Conservation (phyloP, 257 asterid genomes). For the Leonotis leonurus region DNA sequence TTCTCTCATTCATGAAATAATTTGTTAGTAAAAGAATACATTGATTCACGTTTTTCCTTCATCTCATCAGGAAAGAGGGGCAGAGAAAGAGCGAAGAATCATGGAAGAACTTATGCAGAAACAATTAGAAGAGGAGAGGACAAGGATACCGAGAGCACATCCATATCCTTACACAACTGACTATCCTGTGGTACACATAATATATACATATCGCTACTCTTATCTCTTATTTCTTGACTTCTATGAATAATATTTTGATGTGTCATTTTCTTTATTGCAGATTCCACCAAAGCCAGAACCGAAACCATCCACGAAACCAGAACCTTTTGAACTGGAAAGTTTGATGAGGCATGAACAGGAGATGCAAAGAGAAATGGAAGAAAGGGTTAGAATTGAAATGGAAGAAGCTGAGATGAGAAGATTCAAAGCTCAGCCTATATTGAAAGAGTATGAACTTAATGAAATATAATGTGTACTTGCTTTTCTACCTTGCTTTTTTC, state of each 20-base stretch:
- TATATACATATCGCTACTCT: too few species aligned
- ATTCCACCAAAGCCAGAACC: slow-evolving; percentile 94
- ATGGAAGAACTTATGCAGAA: slow-evolving; percentile 56
- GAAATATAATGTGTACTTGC: too few species aligned
- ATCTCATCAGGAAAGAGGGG: slow-evolving; percentile 97
- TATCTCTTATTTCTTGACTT: too few species aligned
- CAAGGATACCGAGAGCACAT: slow-evolving; percentile 70
- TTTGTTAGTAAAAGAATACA: too few species aligned
- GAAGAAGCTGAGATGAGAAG: slow-evolving; percentile 76
- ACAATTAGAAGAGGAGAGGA: slow-evolving; percentile 74
- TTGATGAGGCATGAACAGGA: slow-evolving; percentile 86
- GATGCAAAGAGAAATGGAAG: slow-evolving; percentile 78
- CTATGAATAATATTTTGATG: too few species aligned
- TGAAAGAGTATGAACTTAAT: slow-evolving; percentile 52
- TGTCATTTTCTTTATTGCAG: too few species aligned
- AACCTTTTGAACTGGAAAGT: slow-evolving; percentile 85
- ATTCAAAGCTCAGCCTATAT: slow-evolving; percentile 79
- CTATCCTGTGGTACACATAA: slow-evolving; percentile 64
- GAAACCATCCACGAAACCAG: slow-evolving; percentile 79
- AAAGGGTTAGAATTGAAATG: slow-evolving; percentile 59
- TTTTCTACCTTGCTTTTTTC: not conserved
- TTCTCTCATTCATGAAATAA: too few species aligned
- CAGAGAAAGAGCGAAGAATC: slow-evolving; percentile 63
- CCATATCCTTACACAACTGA: slow-evolving; percentile 98
- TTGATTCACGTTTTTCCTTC: too few species aligned